phyloP scores from a whole-genome alignment of 148 eudicot species.

The Chenopodium suecicum region DNA sequence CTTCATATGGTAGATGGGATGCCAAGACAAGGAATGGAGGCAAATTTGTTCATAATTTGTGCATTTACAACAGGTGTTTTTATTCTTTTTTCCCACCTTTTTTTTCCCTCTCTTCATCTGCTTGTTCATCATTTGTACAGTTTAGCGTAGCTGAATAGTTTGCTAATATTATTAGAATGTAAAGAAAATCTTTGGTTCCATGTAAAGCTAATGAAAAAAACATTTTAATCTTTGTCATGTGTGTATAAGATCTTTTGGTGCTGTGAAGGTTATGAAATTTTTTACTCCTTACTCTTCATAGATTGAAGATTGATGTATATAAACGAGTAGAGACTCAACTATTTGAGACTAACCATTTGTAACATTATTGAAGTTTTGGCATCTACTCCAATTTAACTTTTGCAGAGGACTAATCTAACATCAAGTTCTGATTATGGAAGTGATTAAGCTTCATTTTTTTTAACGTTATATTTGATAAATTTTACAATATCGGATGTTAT shows the following conservation, averaged over 20 bases:
- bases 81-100: too few relatives aligned
- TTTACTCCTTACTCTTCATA: not conserved
- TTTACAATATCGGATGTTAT: too few relatives aligned
- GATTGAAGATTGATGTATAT: not conserved
- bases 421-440: not conserved
- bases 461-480: too few relatives aligned
- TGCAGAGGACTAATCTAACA: not conserved
- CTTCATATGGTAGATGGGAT: not conserved
- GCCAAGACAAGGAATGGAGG: not conserved
- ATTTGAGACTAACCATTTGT: not conserved
- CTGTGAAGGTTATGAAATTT: not conserved
- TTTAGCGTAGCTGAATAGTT: not conserved
- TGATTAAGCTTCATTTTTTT: too few relatives aligned
- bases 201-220: not conserved
- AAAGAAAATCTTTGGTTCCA: not conserved
- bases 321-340: not conserved
- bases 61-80: not conserved
- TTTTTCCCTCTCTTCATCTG: not conserved
- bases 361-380: not conserved
- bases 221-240: not conserved
- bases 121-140: slow-evolving; percentile 9
- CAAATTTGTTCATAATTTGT: not conserved
- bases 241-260: not conserved
- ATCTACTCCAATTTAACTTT: not conserved
- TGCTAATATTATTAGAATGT: not conserved